Evolutionary conservation across 148 eudicot genomes (phyloP), one percentile per base, ranked within the genome.

Genomic region (Tetragonia tetragonoides): DNA sequence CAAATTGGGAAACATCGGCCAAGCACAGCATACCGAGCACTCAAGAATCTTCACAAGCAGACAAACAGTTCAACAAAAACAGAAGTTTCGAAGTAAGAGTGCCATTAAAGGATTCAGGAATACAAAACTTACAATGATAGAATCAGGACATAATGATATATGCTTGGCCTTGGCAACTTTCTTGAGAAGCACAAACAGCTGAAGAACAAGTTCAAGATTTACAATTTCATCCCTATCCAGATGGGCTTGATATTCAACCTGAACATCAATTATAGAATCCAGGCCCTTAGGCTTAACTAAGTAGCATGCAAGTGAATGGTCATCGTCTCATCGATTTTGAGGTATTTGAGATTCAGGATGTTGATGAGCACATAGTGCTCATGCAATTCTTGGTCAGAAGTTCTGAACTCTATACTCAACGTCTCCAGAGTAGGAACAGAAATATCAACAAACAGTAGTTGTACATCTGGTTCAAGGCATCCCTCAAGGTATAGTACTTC

Each of bases 371-470:
- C 68, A 15, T 34, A 34, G 42, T 37, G 44, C 16, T 37, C n/a
- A 37, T 66, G 44, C 14, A 66, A 8, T 17, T 42, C 44, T 44
- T 5, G 47, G 15, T 39, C 46, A 39, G 12, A n/a, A 21, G 44
- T 37, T 66, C 14, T 66, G 20, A 66, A 3, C 5, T 66, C 56
- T 4, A 72, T 28, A 44, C 28, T 46, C 60, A 75, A 47, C 34
- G 14, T 64, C 60, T 6, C 14, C 60, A 75, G 59, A 64, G 69
- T 63, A 75, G 78, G 61, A 17, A 21, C 23, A 28, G 59, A 63
- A 44, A 75, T 64, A 28, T 63, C 46, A n/a, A n/a, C n/a, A 1
- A 64, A 15, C 3, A 28, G 46, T 16, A 46, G 15, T 17, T 16
- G 7, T 9, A 3, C 23, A 15, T 63, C 23, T 1, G 78, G 59